Evolutionary conservation across 441 rosid genomes (phyloP).

Genomic region (Adansonia madagascariensis): DNA sequence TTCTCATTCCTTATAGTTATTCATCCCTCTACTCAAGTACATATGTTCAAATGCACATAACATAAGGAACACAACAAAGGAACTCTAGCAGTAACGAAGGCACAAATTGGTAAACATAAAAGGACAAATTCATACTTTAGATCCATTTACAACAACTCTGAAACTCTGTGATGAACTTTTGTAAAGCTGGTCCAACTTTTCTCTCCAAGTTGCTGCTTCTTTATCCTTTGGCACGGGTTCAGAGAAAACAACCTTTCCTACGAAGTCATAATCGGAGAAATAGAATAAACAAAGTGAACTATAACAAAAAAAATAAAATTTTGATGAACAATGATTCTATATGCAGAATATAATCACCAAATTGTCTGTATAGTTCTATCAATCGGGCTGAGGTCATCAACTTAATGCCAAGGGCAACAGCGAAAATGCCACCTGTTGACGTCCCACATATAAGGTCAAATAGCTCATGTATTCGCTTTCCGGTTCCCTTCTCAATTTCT

Average conservation of each 20-base stretch:
- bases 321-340: constrained; percentile 17
- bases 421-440: constrained; percentile 98
- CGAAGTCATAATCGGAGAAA: constrained; percentile 35
- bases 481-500: constrained; percentile 93
- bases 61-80: constrained; percentile 16
- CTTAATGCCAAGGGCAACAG: constrained; percentile 92
- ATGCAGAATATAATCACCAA: constrained; percentile 51
- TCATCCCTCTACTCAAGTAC: too few relatives aligned
- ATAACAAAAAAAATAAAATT: constrained; percentile 13
- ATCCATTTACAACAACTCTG: constrained; percentile 97
- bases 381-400: constrained; percentile 83
- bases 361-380: constrained; percentile 94
- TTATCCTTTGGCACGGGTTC: constrained; percentile 93
- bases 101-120: constrained; percentile 1
- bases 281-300: constrained; percentile 20
- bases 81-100: constrained; percentile 3
- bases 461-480: constrained; percentile 90
- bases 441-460: constrained; percentile 98
- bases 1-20: too few relatives aligned
- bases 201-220: constrained; percentile 99
- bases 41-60: too few relatives aligned
- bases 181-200: constrained; percentile 90
- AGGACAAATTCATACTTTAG: constrained; percentile 66
- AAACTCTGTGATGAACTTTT: constrained; percentile 98
- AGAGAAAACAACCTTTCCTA: constrained; percentile 97